A percentile compares a stretch with the other conserved stretches of the same genome.
Conservation (phyloP, 257 asterid genomes). For the Forsythia viridissima region DNA sequence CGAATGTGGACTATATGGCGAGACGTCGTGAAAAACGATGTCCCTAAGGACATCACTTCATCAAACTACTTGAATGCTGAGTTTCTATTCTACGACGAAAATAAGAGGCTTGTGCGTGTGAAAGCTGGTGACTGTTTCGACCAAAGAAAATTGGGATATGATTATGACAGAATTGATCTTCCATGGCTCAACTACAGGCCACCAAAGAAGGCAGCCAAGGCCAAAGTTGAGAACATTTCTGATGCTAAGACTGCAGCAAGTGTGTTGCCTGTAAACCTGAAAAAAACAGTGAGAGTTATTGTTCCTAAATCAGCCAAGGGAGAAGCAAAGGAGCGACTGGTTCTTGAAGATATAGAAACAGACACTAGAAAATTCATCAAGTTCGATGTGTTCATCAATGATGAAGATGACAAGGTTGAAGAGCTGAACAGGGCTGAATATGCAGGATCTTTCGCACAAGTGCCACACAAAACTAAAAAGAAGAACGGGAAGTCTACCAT, state of each 20-base stretch:
- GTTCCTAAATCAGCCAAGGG: conserved; percentile 38
- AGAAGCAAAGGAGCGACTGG: conserved; percentile 34
- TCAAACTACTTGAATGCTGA: conserved; percentile 40
- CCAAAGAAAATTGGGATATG: conserved; percentile 39
- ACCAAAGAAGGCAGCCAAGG: conserved; percentile 11
- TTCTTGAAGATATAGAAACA: conserved; percentile 27
- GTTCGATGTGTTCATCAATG: conserved; percentile 57
- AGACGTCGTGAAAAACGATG: conserved; percentile 22
- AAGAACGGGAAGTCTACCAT: conserved; percentile 23
- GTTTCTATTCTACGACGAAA: conserved; percentile 59
- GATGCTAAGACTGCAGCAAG: conserved; percentile 7
- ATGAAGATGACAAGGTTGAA: conserved; percentile 37
- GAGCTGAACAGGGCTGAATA: conserved; percentile 49
- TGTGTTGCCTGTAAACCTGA: conserved; percentile 42
- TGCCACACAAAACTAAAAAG: conserved; percentile 44
- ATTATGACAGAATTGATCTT: conserved; percentile 25
- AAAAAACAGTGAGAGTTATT: conserved; percentile 23
- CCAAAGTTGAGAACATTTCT: conserved; percentile 19
- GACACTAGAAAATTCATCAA: conserved; percentile 34
- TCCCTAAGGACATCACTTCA: conserved; percentile 32
- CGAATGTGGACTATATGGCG: conserved; percentile 70
- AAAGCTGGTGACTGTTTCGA: conserved; percentile 37
- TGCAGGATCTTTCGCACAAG: conserved; percentile 50
- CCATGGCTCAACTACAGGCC: conserved; percentile 51
- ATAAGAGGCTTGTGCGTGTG: conserved; percentile 43